Conservation (phyloP, 768 basidiomycete species). For the Albatrellus ellisii region DNA sequence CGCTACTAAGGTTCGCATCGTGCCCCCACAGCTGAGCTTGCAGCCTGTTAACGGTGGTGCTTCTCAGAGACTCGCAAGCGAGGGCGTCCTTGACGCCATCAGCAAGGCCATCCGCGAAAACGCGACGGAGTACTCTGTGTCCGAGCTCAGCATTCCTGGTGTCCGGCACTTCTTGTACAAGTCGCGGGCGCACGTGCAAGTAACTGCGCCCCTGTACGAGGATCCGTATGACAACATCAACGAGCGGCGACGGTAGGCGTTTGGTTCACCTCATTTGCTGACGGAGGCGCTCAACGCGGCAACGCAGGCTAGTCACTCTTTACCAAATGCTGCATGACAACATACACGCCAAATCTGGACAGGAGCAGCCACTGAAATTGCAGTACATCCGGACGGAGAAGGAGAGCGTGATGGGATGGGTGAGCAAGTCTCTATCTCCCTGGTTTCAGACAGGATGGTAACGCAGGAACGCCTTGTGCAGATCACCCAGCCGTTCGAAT, state of each 20-base stretch:
- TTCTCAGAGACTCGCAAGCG: constrained; percentile 47
- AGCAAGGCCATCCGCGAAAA: constrained; percentile 31
- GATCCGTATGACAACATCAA: constrained; percentile 61
- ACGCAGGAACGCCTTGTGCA: constrained; percentile 19
- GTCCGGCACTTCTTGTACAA: constrained; percentile 94
- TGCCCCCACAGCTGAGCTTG: not conserved
- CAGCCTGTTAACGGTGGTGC: not conserved
- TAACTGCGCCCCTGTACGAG: constrained; percentile 77
- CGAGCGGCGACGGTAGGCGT: constrained; percentile 44
- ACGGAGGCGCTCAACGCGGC: constrained; percentile 5
- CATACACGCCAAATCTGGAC: constrained; percentile 83
- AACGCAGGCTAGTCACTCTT: constrained; percentile 58
- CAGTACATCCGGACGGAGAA: constrained; percentile 78
- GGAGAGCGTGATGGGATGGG: constrained; percentile 93
- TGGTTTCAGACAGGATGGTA: constrained; percentile 1
- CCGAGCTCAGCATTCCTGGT: constrained; percentile 77
- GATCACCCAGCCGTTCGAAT: constrained; percentile 90
- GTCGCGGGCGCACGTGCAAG: constrained; percentile 77
- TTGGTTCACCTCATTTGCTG: not conserved
- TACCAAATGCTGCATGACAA: constrained; percentile 85
- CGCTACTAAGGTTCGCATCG: constrained; percentile 38
- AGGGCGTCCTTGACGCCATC: constrained; percentile 42
- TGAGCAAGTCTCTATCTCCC: constrained; percentile 32
- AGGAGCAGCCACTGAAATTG: constrained; percentile 67
- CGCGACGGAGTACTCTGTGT: constrained; percentile 51